A percentile compares a stretch with the other conserved stretches of the same genome.
phyloP scores from a whole-genome alignment of 257 asterid genomes.

The Scutellaria barbata region DNA sequence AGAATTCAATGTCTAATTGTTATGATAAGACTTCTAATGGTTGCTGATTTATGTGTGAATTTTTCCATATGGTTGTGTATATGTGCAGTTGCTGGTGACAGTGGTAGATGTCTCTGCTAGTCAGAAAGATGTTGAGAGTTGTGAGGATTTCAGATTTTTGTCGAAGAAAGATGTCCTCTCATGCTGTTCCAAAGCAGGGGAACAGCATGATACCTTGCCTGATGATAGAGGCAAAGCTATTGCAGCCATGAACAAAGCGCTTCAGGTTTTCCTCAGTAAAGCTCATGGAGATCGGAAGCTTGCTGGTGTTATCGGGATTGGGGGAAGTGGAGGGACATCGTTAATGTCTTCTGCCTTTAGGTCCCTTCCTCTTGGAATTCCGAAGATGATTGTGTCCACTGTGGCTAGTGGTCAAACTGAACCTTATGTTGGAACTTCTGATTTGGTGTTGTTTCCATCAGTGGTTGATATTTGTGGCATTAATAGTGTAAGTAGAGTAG shows the following conservation, averaged over 20 bases:
- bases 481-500: conserved; percentile 76
- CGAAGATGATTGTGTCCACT: conserved; percentile 83
- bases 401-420: conserved; percentile 96
- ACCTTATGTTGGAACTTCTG: conserved; percentile 92
- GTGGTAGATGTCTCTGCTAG: conserved; percentile 83
- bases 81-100: conserved; percentile 66
- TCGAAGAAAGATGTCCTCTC: conserved; percentile 71
- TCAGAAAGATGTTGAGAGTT: conserved; percentile 44
- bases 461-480: conserved; percentile 97
- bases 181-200: conserved; percentile 46
- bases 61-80: conserved; percentile 17
- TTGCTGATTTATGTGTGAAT: conserved; percentile 22
- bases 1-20: conserved; percentile 5
- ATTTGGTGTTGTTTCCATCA: conserved; percentile 90
- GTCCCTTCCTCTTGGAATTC: conserved; percentile 83
- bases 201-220: conserved; percentile 43
- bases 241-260: conserved; percentile 64
- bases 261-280: conserved; percentile 54
- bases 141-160: conserved; percentile 68
- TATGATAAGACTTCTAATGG: conserved; percentile 3
- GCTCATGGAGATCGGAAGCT: conserved; percentile 48
- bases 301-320: conserved; percentile 89
- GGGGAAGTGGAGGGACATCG: conserved; percentile 98
- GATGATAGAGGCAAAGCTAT: conserved; percentile 85
- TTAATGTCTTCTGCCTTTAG: conserved; percentile 80